Percentiles rank a stretch among this genome's conserved stretches.
Evolutionary conservation across 768 basidiomycete genomes (phyloP).

Genomic region (Sarcodon aspratus): DNA sequence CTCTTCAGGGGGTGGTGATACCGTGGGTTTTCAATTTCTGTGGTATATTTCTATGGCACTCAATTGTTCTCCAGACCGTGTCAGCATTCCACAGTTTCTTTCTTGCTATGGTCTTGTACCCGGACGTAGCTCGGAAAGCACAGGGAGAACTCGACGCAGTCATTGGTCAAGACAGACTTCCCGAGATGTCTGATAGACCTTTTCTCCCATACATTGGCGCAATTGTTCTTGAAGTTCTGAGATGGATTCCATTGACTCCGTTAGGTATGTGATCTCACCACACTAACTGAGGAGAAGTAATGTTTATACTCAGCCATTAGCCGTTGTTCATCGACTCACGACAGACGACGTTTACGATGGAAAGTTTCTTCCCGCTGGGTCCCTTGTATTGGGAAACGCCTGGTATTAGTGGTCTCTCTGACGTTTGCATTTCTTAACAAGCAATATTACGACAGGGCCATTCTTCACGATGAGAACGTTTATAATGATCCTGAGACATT

Average conservation of each 20-base stretch:
- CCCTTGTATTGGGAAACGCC: constrained; percentile 40
- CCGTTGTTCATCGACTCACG: constrained; percentile 43
- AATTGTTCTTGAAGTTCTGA: constrained; percentile 20
- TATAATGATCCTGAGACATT: constrained; percentile 3
- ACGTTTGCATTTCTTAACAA: no score
- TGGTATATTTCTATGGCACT: no score
- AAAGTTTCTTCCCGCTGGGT: constrained; percentile 47
- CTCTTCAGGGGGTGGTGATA: constrained; percentile 8
- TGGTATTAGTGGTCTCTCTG: no score
- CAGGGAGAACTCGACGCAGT: constrained; percentile 31
- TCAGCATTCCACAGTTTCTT: constrained; percentile 22
- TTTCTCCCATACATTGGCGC: constrained; percentile 26
- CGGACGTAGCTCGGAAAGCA: constrained; percentile 22
- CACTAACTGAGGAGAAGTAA: no score
- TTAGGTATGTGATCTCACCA: no score
- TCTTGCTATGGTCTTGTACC: constrained; percentile 27
- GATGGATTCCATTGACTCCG: constrained; percentile 12
- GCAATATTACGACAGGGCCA: no score
- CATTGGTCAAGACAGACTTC: constrained; percentile 22
- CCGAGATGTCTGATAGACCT: constrained; percentile 18
- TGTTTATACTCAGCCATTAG: no score
- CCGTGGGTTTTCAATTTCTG: no score
- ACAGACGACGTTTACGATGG: constrained; percentile 47
- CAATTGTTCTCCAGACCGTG: no score
- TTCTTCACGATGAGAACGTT: constrained; percentile 1